Base-by-base conservation (phyloP, 495 filamentous ascomycete genomes). In the Aspergillus panamensis region DNA sequence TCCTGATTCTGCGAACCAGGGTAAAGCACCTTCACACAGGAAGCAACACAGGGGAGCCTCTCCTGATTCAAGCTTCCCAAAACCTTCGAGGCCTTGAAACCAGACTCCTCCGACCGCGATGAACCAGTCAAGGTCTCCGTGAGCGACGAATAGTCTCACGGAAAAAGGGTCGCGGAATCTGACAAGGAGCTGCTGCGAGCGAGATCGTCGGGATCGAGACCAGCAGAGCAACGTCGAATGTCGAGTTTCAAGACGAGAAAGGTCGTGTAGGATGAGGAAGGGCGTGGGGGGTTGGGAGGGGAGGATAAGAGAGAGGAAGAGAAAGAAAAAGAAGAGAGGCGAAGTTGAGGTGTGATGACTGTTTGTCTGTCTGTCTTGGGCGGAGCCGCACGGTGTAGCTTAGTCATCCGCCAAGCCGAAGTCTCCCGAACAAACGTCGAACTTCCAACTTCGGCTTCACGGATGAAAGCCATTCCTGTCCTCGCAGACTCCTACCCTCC, bases 81-180 rank as follows among this genome's bases (percentile, higher is more conserved):
- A 62, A 63, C 55, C 62, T 64, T 67, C 60, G 49, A 70, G 65
- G 57, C 62, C 68, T 73, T 64, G 56, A 62, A 63, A 60, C 61
- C 60, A 65, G 58, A 68, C 68, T 67, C 72, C 71, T 69, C 71
- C 68, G 72, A 73, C 73, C 73, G 69, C 67, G 64, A 72, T 69
- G 62, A 77, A 77, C 74, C 74, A 77, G 72, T 77, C 67, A 77
- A 77, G 75, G 75, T 75, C 75, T 77, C 73, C 73, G 73, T 67
- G 69, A 74, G 70, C 62, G 57, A 39, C 53, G 50, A 30, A 45
- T 10, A 33, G 47, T 72, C 70, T 73, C 72, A 74, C 73, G 71
- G 58, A 66, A 73, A 70, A 69, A 65, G 68, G 74, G 72, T 69
- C 67, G 66, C 58, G 63, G 69, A 75, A 69, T 62, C 66, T 67